These are phyloP conservation scores for Boletus pseudo-olivaceus DNA, from an alignment of 768 basidiomycete species.

Conservation along the genomic window DNA sequence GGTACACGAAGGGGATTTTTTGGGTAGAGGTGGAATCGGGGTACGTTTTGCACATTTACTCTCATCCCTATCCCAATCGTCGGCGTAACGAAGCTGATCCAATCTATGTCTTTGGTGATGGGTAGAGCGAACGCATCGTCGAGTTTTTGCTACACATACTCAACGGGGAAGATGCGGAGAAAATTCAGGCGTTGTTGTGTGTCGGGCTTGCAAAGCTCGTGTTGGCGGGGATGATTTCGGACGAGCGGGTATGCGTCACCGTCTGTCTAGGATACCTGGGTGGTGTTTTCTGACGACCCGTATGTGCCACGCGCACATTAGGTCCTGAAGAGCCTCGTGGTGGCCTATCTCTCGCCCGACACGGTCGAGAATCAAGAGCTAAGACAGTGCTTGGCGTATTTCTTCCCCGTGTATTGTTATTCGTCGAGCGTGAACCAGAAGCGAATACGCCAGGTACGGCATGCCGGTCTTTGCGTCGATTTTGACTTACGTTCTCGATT, in stretches of 20 bases:
- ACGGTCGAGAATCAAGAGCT: conserved; percentile 80
- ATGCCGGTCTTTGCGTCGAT: background rate
- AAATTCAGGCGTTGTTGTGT: conserved; percentile 68
- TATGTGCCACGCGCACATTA: conserved; percentile 12
- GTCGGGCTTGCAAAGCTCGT: conserved; percentile 86
- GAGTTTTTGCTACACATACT: conserved; percentile 61
- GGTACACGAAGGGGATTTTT: conserved; percentile 69
- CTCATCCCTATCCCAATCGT: background rate
- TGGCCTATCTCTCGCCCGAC: conserved; percentile 74
- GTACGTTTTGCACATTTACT: conserved; percentile 21
- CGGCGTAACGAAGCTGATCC: background rate
- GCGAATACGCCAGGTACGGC: conserved; percentile 52
- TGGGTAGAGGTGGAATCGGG: conserved; percentile 41
- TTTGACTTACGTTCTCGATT: background rate
- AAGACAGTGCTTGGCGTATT: conserved; percentile 81
- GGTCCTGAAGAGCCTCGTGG: conserved; percentile 48
- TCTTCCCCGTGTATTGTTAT: conserved; percentile 84
- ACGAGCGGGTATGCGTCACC: conserved; percentile 53
- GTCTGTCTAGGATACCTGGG: background rate
- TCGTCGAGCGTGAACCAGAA: conserved; percentile 73
- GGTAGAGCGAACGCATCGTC: conserved; percentile 55
- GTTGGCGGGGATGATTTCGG: conserved; percentile 68
- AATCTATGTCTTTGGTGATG: background rate
- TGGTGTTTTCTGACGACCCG: background rate
- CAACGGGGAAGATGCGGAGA: conserved; percentile 51